phyloP scores from a whole-genome alignment of 805 yeast species.

The Hanseniaspora osmophila region DNA sequence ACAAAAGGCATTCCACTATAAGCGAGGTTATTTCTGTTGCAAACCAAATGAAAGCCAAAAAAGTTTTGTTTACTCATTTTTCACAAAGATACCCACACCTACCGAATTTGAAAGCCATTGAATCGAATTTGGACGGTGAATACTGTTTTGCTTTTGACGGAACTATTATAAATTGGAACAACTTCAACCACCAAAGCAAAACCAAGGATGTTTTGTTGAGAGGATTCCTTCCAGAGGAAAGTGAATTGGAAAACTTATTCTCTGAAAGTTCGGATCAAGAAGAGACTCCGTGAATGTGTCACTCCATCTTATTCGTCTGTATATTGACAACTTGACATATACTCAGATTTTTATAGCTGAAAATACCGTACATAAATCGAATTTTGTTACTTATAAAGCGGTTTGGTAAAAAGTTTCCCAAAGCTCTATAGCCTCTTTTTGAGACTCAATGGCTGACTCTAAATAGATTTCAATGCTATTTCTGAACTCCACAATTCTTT shows the following conservation, averaged over 20 bases:
- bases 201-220: slow-evolving; percentile 17
- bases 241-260: slow-evolving; percentile 9
- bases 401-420: slow-evolving; percentile 78
- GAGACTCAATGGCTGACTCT: slow-evolving; percentile 83
- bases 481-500: slow-evolving; percentile 70
- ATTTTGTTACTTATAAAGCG: slow-evolving; percentile 12
- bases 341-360: not conserved
- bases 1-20: slow-evolving; percentile 77
- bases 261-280: slow-evolving; percentile 6
- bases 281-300: no score
- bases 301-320: no score
- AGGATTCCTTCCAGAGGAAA: slow-evolving; percentile 20
- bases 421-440: slow-evolving; percentile 78
- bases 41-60: slow-evolving; percentile 53
- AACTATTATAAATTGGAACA: slow-evolving; percentile 30
- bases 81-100: slow-evolving; percentile 72
- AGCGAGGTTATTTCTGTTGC: slow-evolving; percentile 71
- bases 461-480: slow-evolving; percentile 80
- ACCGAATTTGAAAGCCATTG: slow-evolving; percentile 25
- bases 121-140: slow-evolving; percentile 18
- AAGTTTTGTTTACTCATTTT: slow-evolving; percentile 76
- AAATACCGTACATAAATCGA: not conserved
- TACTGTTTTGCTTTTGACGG: slow-evolving; percentile 52
- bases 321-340: not conserved
- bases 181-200: slow-evolving; percentile 1